Conservation (phyloP, 163 green algal genomes). For the Scenedesmus sp. region DNA sequence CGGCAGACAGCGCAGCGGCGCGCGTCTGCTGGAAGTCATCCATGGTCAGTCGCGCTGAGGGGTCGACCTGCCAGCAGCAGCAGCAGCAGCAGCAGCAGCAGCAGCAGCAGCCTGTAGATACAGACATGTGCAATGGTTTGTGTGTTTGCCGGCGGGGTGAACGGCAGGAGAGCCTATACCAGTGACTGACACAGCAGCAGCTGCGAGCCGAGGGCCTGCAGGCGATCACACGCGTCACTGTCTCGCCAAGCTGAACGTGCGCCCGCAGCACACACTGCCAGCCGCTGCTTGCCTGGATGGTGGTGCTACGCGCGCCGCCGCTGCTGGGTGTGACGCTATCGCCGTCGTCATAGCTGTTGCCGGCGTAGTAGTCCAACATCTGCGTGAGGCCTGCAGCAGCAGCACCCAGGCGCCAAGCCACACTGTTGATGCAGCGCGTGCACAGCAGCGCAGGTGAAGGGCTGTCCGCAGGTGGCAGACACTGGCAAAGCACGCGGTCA, state of each 20-base stretch:
- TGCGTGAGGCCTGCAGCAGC: conserved; percentile 54
- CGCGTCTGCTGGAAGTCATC: conserved; percentile 64
- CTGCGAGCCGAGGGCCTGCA: no score
- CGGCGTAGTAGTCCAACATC: conserved; percentile 72
- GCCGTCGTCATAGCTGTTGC: conserved; percentile 47
- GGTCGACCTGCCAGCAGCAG: conserved; percentile 10
- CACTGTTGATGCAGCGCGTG: conserved; percentile 63
- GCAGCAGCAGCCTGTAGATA: no score
- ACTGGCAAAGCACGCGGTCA: no score
- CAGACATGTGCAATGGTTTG: no score
- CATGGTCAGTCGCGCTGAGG: conserved; percentile 49
- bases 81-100: no score
- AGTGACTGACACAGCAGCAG: no score
- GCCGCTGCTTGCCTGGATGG: not conserved
- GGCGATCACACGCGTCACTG: no score
- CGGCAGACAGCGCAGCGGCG: conserved; percentile 58
- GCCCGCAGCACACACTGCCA: no score
- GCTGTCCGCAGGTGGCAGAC: no score
- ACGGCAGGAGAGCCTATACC: no score
- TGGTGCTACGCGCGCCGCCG: conserved; percentile 17
- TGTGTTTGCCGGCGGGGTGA: no score
- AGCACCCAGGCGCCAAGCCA: conserved; percentile 48
- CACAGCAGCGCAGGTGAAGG: not conserved
- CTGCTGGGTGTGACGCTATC: not conserved
- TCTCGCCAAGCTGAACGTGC: no score